phyloP scores from a whole-genome alignment of 2,329 filamentous ascomycete species.

The Zasmidium angulare region DNA sequence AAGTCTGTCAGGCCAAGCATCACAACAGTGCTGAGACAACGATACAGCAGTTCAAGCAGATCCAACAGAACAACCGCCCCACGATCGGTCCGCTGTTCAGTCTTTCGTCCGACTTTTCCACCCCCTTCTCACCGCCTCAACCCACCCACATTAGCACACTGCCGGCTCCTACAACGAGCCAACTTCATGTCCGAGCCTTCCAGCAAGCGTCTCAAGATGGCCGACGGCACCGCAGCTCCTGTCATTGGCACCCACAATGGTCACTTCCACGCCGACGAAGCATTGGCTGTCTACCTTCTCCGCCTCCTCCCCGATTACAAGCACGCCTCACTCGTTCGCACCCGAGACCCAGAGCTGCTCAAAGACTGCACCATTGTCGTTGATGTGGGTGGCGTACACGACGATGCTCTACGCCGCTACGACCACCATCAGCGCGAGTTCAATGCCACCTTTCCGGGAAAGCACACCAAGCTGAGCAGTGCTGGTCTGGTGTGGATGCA shows the following conservation, averaged over 20 bases:
- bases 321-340: constrained; percentile 74
- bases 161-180: not conserved
- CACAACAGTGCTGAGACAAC: not conserved
- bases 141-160: not conserved
- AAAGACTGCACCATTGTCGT: constrained; percentile 89
- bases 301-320: constrained; percentile 81
- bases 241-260: constrained; percentile 94
- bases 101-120: no score
- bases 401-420: constrained; percentile 72
- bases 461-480: constrained; percentile 84
- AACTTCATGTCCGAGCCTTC: constrained; percentile 27
- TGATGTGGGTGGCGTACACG: constrained; percentile 95
- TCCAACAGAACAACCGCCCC: not conserved
- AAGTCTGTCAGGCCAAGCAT: not conserved
- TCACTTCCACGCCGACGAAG: constrained; percentile 98
- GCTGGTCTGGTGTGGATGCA: constrained; percentile 95
- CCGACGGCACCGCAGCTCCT: constrained; percentile 38
- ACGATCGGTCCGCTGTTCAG: no score
- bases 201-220: constrained; percentile 82
- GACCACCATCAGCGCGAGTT: constrained; percentile 98
- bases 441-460: constrained; percentile 76
- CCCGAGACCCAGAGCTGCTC: constrained; percentile 77
- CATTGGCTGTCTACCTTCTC: constrained; percentile 93
- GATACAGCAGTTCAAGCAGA: not conserved
- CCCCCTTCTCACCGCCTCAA: constrained; percentile 1